phyloP scores from a whole-genome alignment of 2,329 filamentous ascomycete genomes.

The Aureobasidium sp. region DNA sequence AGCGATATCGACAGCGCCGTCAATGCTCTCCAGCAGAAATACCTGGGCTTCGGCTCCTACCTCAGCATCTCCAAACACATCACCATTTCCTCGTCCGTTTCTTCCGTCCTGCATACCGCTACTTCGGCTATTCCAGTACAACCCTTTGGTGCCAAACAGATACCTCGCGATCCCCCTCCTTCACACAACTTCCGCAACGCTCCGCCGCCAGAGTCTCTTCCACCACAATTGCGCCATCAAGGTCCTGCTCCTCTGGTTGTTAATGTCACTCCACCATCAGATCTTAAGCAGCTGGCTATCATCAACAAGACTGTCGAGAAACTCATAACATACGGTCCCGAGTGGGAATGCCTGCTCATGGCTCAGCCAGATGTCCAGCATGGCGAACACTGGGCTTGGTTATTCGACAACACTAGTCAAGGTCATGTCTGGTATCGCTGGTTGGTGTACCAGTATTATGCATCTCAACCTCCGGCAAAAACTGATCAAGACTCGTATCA shows the following conservation, averaged over 20 bases:
- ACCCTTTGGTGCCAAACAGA: constrained; percentile 68
- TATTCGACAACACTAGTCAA: constrained; percentile 76
- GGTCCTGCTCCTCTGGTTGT: constrained; percentile 41
- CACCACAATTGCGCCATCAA: constrained; percentile 49
- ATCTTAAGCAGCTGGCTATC: constrained; percentile 70
- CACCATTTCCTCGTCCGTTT: background rate
- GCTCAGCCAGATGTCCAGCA: constrained; percentile 71
- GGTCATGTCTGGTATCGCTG: constrained; percentile 89
- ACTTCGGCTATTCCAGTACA: background rate
- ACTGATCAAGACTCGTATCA: background rate
- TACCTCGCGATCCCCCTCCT: constrained; percentile 36
- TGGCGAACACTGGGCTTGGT: constrained; percentile 88
- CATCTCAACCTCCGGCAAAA: background rate
- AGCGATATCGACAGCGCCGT: constrained; percentile 78
- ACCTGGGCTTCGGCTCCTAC: constrained; percentile 78
- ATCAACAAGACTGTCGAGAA: constrained; percentile 85
- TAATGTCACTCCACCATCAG: constrained; percentile 60
- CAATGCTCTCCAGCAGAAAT: constrained; percentile 70
- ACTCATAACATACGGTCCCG: constrained; percentile 51
- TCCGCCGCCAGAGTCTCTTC: constrained; percentile 44
- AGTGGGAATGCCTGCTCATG: constrained; percentile 92
- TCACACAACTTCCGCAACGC: constrained; percentile 36
- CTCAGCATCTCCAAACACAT: constrained; percentile 64
- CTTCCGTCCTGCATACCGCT: constrained; percentile 43
- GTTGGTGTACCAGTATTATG: constrained; percentile 65